Evolutionary conservation across 371 early-diverging fungal genomes (phyloP), one percentile per base, ranked within the genome.

Genomic region (Entomophthora muscae): DNA sequence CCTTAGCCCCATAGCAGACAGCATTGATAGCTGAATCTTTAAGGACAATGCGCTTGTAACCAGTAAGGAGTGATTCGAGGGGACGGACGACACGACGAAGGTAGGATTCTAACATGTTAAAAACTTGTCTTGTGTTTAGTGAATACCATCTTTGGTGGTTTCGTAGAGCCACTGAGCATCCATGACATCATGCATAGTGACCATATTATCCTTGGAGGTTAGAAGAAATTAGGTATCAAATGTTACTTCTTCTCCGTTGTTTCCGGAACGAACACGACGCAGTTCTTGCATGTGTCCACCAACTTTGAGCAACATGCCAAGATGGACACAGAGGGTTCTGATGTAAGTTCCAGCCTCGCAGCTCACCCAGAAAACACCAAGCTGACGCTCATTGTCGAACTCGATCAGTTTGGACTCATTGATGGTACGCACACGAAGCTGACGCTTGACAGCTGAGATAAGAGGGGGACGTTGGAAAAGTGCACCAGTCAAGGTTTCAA

Each of bases 301-400:
- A 64, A 89, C 91, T 62, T 95, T 95, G 52, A 99, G 80, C 66
- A 96, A 73, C 26, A 99, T 80, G 69, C 99, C 99, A 72, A 99
- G 77, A 75, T 99, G 99, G 30, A 95, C 96, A 76, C 99, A 99
- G 55, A 99, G 80, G 12, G 99, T 98, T 80, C 99, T 89, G 74
- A 99, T 97, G 76, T 99, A 99, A 22, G 99, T 98, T 66, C 99
- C 99, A 63, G 99, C 99, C 81, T 99, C 99, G 76, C 99, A 99
- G 65, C 83, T 83, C 29, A 93, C 99, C 90, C 93, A 93, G 80
- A 99, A 98, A 33, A 98, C 91, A 64, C 87, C 97, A 70, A 95
- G 75, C 67, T 94, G 90, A 59, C 93, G 86, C 66, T 94, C 90
- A 69, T 94, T 92, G 76, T 95, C 91, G 67, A 93, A 96, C 77